phyloP scores from a whole-genome alignment of 345 rosid species.

The Camelina neglecta region DNA sequence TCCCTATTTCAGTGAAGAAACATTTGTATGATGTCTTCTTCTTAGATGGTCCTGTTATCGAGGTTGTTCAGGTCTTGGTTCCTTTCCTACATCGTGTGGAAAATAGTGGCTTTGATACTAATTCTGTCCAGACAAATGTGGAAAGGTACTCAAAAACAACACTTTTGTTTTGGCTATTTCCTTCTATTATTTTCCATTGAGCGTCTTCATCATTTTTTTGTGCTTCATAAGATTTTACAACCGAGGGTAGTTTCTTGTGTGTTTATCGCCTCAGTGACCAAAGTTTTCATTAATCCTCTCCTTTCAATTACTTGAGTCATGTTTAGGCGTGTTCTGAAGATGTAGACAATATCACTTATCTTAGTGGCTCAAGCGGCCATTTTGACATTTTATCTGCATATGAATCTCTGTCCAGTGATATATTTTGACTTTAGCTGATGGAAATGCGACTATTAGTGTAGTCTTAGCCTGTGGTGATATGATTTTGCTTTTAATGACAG shows the following conservation, averaged over 20 bases:
- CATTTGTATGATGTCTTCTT: slow-evolving; percentile 84
- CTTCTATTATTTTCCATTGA: neutral
- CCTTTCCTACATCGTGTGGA: slow-evolving; percentile 58
- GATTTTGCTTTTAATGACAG: slow-evolving; percentile 51
- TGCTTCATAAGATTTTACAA: neutral
- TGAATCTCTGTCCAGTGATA: neutral
- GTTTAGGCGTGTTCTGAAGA: neutral
- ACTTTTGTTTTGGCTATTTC: neutral
- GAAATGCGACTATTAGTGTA: neutral
- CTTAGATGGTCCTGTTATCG: slow-evolving; percentile 62
- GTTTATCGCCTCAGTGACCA: neutral
- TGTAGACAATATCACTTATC: neutral
- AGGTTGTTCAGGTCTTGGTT: slow-evolving; percentile 82
- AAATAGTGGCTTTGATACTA: slow-evolving; percentile 46
- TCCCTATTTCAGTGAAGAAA: slow-evolving; percentile 72
- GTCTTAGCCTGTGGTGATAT: slow-evolving; percentile 23
- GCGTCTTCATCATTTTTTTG: too few species aligned
- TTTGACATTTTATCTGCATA: neutral
- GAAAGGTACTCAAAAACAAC: slow-evolving; percentile 60
- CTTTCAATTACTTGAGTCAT: slow-evolving; percentile 4
- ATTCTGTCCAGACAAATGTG: slow-evolving; percentile 59
- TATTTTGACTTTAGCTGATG: neutral
- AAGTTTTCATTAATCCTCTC: neutral
- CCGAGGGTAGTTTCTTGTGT: slow-evolving; percentile 3
- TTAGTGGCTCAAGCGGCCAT: neutral